Conservation (phyloP, 2,329 filamentous ascomycete genomes). For the Claviceps quebecensis region DNA sequence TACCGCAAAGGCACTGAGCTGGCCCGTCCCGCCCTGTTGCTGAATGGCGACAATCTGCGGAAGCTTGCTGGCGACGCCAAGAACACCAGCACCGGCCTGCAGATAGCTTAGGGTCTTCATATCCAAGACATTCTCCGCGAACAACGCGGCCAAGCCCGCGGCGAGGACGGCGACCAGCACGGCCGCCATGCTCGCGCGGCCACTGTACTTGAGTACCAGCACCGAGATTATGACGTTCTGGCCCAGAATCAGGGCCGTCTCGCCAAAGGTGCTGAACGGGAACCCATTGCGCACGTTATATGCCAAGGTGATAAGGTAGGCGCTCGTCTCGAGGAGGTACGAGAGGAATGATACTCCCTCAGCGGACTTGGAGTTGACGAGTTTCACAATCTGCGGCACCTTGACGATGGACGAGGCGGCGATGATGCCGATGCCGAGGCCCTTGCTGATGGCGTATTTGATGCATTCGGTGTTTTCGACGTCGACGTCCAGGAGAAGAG, state of each 20-base stretch:
- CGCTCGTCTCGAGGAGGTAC: constrained; percentile 81
- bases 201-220: constrained; percentile 72
- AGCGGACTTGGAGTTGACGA: constrained; percentile 66
- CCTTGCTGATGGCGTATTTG: constrained; percentile 84
- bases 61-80: constrained; percentile 81
- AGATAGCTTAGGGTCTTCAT: constrained; percentile 56
- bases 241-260: constrained; percentile 79
- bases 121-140: constrained; percentile 50
- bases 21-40: constrained; percentile 75
- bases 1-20: constrained; percentile 93
- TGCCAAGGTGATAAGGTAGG: constrained; percentile 76
- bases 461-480: constrained; percentile 63
- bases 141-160: constrained; percentile 53
- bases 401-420: constrained; percentile 84
- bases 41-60: constrained; percentile 86
- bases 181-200: constrained; percentile 52
- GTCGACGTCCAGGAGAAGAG: constrained; percentile 74
- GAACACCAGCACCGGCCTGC: constrained; percentile 68
- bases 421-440: constrained; percentile 85
- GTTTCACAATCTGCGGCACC: constrained; percentile 90
- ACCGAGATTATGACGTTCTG: constrained; percentile 87
- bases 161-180: constrained; percentile 68
- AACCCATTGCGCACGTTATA: constrained; percentile 88
- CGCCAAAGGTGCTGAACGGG: constrained; percentile 92
- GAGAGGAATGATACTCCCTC: constrained; percentile 78